A percentile compares a stretch with the other conserved stretches of the same genome.
Evolutionary conservation across 2,329 filamentous ascomycete genomes (phyloP).

Genomic region (Alternaria incomplexa): DNA sequence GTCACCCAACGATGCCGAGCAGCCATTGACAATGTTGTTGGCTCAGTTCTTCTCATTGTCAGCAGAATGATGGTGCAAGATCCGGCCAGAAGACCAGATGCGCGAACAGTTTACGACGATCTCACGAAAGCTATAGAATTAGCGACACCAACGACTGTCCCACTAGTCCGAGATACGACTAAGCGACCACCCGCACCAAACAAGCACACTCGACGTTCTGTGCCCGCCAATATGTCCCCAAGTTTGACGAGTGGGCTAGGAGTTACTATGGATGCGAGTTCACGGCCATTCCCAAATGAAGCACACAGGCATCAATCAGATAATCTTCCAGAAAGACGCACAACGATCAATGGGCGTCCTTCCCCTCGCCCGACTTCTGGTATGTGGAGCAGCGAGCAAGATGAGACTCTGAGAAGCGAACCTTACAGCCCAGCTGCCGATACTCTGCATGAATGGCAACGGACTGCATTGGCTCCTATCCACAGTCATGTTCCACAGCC

Average conservation of each 20-base stretch:
- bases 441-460: rapidly evolving
- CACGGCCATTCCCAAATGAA: too few relatives aligned
- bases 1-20: neutral
- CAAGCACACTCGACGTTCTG: neutral
- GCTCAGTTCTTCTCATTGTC: neutral
- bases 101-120: neutral
- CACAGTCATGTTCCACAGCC: rapidly evolving
- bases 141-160: neutral
- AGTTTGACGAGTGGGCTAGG: too few relatives aligned
- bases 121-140: neutral
- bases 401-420: too few relatives aligned
- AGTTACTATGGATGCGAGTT: too few relatives aligned
- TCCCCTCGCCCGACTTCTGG: neutral
- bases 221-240: neutral
- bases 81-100: neutral
- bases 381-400: rapidly evolving
- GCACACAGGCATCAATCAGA: neutral
- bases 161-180: too few relatives aligned
- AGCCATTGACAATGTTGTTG: neutral
- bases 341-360: neutral
- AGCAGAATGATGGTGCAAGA: slow-evolving; percentile 4
- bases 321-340: neutral
- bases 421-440: rapidly evolving
- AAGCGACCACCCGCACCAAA: too few relatives aligned
- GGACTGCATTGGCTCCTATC: neutral